Conservation (phyloP, 108 stramenopile species). For the Cyclotella atomus region DNA sequence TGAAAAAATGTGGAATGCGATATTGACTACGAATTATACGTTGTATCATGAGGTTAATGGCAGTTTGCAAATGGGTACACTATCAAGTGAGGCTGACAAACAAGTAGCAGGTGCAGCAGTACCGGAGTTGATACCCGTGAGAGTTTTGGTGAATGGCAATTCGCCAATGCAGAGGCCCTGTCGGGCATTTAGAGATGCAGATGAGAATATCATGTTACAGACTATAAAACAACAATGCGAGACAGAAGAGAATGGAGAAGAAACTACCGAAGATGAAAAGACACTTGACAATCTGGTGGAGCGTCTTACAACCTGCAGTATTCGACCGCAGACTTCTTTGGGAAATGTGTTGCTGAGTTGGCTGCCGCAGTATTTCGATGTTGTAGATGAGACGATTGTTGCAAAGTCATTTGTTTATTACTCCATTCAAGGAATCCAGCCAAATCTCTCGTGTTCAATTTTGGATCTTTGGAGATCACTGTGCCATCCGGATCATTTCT, state of each 20-base stretch:
- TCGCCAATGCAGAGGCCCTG: slow-evolving; percentile 68
- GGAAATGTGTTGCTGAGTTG: slow-evolving; percentile 56
- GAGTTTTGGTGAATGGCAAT: slow-evolving; percentile 60
- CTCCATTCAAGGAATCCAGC: slow-evolving; percentile 69
- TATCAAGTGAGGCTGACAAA: slow-evolving; percentile 1
- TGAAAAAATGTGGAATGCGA: slow-evolving; percentile 70
- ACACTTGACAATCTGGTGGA: slow-evolving; percentile 14
- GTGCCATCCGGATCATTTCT: slow-evolving; percentile 81
- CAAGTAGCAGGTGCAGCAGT: slow-evolving; percentile 7
- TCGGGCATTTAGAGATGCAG: slow-evolving; percentile 6
- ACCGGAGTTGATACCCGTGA: slow-evolving; percentile 64
- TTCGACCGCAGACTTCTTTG: slow-evolving; percentile 43
- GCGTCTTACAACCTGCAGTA: slow-evolving; percentile 10
- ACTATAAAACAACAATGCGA: no score
- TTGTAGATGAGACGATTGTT: slow-evolving; percentile 15
- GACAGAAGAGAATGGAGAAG: neutral
- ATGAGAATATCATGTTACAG: neutral
- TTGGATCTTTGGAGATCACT: slow-evolving; percentile 70
- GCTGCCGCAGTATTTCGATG: slow-evolving; percentile 53
- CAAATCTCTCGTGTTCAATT: slow-evolving; percentile 53
- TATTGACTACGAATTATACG: slow-evolving; percentile 52
- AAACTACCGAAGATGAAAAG: neutral
- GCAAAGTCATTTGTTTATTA: slow-evolving; percentile 29
- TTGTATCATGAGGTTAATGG: slow-evolving; percentile 55
- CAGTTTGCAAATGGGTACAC: slow-evolving; percentile 35